Percentiles rank a stretch among this genome's conserved stretches.
Conservation (phyloP, 2,329 filamentous ascomycete genomes). For the Metarhizium sp. region DNA sequence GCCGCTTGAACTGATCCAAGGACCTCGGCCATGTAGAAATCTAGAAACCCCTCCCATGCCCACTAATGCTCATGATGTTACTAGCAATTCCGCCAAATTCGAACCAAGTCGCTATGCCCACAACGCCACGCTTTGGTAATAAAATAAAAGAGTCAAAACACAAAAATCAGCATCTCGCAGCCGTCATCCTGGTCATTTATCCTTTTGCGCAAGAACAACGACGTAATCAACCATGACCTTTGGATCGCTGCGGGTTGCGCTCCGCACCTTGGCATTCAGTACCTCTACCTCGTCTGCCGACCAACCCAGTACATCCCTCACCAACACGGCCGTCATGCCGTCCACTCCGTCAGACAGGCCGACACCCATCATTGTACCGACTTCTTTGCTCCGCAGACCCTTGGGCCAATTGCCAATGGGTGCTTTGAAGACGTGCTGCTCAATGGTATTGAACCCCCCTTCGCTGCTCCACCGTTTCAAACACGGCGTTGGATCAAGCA, state of each 20-base stretch:
- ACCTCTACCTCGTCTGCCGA: conserved; percentile 35
- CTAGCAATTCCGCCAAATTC: not conserved
- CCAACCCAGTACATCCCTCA: conserved; percentile 28
- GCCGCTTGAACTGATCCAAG: no score
- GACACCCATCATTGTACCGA: conserved; percentile 28
- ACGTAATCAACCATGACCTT: conserved; percentile 22
- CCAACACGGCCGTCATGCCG: conserved; percentile 27
- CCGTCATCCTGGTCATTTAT: not conserved
- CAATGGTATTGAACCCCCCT: conserved; percentile 26
- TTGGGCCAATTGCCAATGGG: conserved; percentile 30
- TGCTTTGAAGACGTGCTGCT: conserved; percentile 21
- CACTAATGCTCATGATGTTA: not conserved
- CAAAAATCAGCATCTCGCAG: no score
- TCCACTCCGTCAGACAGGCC: conserved; percentile 28
- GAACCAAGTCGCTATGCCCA: not conserved
- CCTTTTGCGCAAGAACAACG: conserved; percentile 20
- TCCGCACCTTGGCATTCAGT: conserved; percentile 15
- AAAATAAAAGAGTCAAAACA: no score
- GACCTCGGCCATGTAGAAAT: not conserved
- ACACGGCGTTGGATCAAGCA: conserved; percentile 18
- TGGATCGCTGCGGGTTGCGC: conserved; percentile 14
- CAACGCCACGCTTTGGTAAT: no score
- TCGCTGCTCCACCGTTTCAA: conserved; percentile 19
- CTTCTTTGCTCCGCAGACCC: conserved; percentile 28
- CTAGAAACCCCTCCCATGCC: not conserved